These are phyloP conservation scores for Crassisporium funariophilum DNA, from an alignment of 768 basidiomycete genomes.

Conservation along the genomic window DNA sequence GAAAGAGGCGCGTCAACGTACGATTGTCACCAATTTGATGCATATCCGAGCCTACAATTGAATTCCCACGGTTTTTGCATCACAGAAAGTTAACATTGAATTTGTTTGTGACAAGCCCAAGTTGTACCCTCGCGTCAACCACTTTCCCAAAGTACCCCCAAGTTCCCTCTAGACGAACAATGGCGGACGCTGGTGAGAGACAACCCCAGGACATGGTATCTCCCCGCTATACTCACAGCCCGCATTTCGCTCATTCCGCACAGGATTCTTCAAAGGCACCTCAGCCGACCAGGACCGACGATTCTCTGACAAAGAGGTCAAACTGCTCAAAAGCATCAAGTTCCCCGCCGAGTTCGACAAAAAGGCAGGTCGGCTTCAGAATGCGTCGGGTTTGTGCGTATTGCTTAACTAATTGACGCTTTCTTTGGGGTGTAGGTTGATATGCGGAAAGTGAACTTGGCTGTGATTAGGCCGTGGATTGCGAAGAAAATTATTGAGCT, in stretches of 20 bases:
- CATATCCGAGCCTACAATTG: too few relatives aligned
- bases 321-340: conserved; percentile 85
- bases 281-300: conserved; percentile 89
- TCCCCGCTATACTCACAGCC: conserved; percentile 19
- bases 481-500: conserved; percentile 90
- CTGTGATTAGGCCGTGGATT: conserved; percentile 94
- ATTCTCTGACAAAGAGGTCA: conserved; percentile 94
- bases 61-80: too few relatives aligned
- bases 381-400: too few relatives aligned
- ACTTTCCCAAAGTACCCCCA: too few relatives aligned
- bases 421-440: conserved; percentile 62
- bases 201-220: conserved; percentile 25
- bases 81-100: too few relatives aligned
- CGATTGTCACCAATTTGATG: too few relatives aligned
- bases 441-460: conserved; percentile 91
- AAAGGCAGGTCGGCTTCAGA: too few relatives aligned
- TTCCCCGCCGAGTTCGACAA: conserved; percentile 89
- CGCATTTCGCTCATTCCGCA: conserved; percentile 16
- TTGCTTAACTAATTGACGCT: too few relatives aligned
- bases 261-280: conserved; percentile 89
- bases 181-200: conserved; percentile 63
- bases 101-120: too few relatives aligned
- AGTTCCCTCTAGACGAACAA: conserved; percentile 20
- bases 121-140: too few relatives aligned
- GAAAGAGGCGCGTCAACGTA: too few relatives aligned